Evolutionary conservation across 148 eudicot species (phyloP).

Genomic region (Tetragonia tetragonoides): DNA sequence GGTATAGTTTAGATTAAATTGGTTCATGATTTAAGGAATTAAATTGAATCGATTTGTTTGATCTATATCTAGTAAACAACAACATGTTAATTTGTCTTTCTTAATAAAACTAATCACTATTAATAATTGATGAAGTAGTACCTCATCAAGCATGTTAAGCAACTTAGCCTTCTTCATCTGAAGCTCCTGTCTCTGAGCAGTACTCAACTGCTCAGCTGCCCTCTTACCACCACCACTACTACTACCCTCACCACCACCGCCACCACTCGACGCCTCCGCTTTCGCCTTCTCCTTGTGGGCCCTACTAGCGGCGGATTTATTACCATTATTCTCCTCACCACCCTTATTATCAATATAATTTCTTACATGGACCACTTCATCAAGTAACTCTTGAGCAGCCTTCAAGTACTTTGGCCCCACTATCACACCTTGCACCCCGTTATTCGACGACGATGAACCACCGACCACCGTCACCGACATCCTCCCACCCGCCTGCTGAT

Average conservation of each 20-base stretch:
- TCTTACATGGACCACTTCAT: slow-evolving; percentile 61
- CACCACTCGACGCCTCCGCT: slow-evolving; percentile 29
- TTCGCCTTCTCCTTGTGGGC: too few species aligned
- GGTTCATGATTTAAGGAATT: not conserved
- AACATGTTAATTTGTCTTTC: too few species aligned
- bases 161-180: slow-evolving; percentile 80
- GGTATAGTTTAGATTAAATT: not conserved
- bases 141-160: slow-evolving; percentile 81
- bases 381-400: slow-evolving; percentile 56
- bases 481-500: slow-evolving; percentile 25
- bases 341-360: slow-evolving; percentile 13
- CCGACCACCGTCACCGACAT: slow-evolving; percentile 33
- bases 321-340: slow-evolving; percentile 4
- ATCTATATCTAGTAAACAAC: too few species aligned
- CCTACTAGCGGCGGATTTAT: slow-evolving; percentile 1
- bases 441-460: slow-evolving; percentile 26
- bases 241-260: slow-evolving; percentile 14
- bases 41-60: too few species aligned
- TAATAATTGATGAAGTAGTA: slow-evolving; percentile 15
- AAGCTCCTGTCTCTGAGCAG: slow-evolving; percentile 68
- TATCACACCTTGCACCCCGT: slow-evolving; percentile 31
- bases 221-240: slow-evolving; percentile 27
- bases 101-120: too few species aligned
- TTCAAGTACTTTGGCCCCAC: slow-evolving; percentile 65
- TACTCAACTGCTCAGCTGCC: slow-evolving; percentile 39